Base-by-base conservation (phyloP, 345 rosid genomes). In the Isatis tinctoria region DNA sequence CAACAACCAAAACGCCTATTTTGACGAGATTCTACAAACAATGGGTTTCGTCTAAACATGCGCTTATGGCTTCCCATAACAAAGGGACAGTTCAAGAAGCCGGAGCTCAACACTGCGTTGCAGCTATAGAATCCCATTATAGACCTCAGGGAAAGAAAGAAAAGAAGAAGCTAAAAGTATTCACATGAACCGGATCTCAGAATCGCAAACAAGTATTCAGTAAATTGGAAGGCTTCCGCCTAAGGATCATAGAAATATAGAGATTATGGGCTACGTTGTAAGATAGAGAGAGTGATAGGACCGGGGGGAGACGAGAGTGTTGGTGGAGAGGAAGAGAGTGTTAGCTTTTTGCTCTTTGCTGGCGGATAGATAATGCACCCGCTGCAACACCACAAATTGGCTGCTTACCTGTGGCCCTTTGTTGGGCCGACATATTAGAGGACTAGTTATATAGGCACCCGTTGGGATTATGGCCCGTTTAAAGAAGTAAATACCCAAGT, bases 121-220 rank as follows among this genome's bases (percentile, higher is more conserved):
- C 73, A 48, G 49, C 51, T 56, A 60, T 44, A 79, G 22, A 61
- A 13, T 13, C 60, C 77, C 89, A 87, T 84, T 13, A 67, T 6
- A 59, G 37, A 39, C 33, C 37, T 32, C 63, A 1, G 8, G 7
- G n/a, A n/a, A n/a, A n/a, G n/a, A n/a, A n/a, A n/a, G n/a, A n/a
- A n/a, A n/a, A n/a, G n/a, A n/a, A n/a, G n/a, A n/a, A n/a, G n/a
- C n/a, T n/a, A n/a, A 32, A 32, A 6, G 35, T 32, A 32, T 32
- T 32, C 60, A 68, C 73, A 54, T 47, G 45, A 33, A 48, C 18
- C 14, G 37, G 40, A 36, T n/a, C 61, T 72, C 33, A 18, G 35
- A 32, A 32, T 32, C 35, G 35, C 35, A 32, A 32, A 32, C 35
- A 32, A 32, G 8, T 32, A 32, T 5, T 6, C 8, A 32, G 35